Evolutionary conservation across 805 yeast genomes (phyloP).

Genomic region (Candida ponderosae): DNA sequence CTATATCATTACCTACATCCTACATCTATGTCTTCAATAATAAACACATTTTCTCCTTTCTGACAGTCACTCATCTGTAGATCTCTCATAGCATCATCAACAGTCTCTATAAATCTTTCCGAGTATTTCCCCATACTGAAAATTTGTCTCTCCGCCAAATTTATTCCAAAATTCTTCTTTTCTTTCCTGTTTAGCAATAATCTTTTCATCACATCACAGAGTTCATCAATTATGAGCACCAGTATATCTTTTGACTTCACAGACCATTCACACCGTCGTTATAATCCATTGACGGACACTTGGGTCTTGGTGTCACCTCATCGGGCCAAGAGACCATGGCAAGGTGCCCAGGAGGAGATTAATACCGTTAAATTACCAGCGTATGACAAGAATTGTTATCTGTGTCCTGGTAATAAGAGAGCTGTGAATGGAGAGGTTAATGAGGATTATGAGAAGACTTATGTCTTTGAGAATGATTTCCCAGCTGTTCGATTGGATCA

Average conservation of each 20-base stretch:
- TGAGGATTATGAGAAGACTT: conserved; percentile 51
- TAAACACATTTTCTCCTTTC: no score
- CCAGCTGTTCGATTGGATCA: conserved; percentile 60
- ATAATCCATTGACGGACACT: conserved; percentile 59
- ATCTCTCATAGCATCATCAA: no score
- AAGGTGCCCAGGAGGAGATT: conserved; percentile 57
- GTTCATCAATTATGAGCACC: no score
- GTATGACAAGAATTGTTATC: conserved; percentile 59
- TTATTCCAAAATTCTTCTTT: no score
- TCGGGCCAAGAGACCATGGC: conserved; percentile 75
- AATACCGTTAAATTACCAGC: conserved; percentile 34
- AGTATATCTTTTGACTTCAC: conserved; percentile 42
- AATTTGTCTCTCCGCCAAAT: no score
- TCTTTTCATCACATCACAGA: no score
- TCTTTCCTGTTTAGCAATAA: no score
- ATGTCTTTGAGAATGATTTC: conserved; percentile 58
- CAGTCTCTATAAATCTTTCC: no score
- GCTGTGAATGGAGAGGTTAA: conserved; percentile 50
- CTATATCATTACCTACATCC: no score
- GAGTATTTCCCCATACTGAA: no score
- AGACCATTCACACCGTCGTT: conserved; percentile 60
- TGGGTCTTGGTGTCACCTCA: conserved; percentile 74
- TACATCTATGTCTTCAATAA: no score
- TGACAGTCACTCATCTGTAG: no score
- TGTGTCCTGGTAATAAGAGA: conserved; percentile 66